Base-by-base conservation (phyloP, 2,329 filamentous ascomycete species). In the Microdochium nivale region DNA sequence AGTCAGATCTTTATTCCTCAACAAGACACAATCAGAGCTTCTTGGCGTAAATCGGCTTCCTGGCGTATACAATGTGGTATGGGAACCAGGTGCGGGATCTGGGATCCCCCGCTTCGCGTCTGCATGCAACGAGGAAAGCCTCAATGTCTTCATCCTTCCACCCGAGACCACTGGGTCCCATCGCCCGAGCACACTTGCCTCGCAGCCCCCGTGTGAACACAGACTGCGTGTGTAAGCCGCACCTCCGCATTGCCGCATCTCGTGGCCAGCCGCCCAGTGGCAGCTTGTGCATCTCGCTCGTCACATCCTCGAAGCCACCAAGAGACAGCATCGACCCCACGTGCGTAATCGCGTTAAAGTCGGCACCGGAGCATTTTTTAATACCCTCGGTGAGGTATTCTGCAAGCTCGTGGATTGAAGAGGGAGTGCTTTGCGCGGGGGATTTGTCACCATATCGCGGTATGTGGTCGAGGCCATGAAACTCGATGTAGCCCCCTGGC, bases 401-500 rank as follows among this genome's bases (percentile, higher is more conserved):
- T 14, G 33, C n/a, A 19, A 37, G 33, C 3, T 46, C 43, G 8
- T 19, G 8, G 8, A 24, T 13, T 9, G 43, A 8, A 19, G 11
- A 25, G 10, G 43, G 21, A 9, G 19, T 46, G 19, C 10, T 16
- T 23, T 4, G 21, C 21, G 43, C 11, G 8, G 19, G 43, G 5
- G 43, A 16, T 3, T 30, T 21, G 40, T 44, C 40, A 19, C 23
- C 40, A 19, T 5, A 21, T 3, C 23, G 40, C 40, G 40, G 40
- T 3, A 24, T 44, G 19, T 44, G 40, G 19, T 44, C 21, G 19
- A 19, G 9, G 40, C 40, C 21, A 46, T 71, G 66, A 27, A 75
- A 64, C 49, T 78, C 76, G 33, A 79, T 65, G 71, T 74, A 78
- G 47, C 75, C 76, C n/a, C 76, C 76, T 1, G 69, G 67, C 43